phyloP scores from a whole-genome alignment of 2,329 filamentous ascomycete genomes.

The Colletotrichum coccodes region DNA sequence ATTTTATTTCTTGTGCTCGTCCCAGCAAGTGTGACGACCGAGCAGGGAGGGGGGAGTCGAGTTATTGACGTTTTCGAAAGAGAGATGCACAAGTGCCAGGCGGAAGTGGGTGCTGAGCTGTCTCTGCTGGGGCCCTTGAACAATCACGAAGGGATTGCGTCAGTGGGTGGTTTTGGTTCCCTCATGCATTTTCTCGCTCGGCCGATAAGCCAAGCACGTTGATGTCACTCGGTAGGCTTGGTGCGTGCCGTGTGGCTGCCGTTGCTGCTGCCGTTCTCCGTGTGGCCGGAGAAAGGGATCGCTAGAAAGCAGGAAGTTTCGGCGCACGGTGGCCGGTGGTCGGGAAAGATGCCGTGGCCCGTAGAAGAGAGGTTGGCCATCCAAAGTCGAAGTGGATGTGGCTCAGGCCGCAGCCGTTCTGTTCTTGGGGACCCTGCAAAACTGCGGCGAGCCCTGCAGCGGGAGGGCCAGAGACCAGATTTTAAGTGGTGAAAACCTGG shows the following conservation, averaged over 20 bases:
- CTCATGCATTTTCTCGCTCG: neutral
- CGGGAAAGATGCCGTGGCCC: neutral
- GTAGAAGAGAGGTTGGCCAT: neutral
- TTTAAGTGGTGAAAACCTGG: constrained; percentile 23
- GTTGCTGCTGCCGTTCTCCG: constrained; percentile 13
- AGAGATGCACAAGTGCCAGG: constrained; percentile 13
- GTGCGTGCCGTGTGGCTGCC: constrained; percentile 12
- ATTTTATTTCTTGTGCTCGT: no score
- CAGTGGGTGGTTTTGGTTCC: constrained; percentile 9
- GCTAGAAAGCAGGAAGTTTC: neutral
- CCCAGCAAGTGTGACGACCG: neutral
- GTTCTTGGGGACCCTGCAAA: neutral
- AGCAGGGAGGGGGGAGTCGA: neutral
- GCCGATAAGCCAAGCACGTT: constrained; percentile 15
- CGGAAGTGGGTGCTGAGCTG: neutral
- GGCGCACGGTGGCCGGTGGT: constrained; percentile 4
- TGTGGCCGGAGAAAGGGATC: neutral
- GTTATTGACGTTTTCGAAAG: constrained; percentile 16
- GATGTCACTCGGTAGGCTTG: constrained; percentile 20
- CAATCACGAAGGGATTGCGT: constrained; percentile 11
- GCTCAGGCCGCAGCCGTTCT: neutral
- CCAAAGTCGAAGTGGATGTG: neutral
- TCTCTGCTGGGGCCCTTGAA: neutral
- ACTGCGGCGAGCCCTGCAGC: constrained; percentile 22
- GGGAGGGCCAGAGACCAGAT: constrained; percentile 13